Evolutionary conservation across 495 filamentous ascomycete species (phyloP).

Genomic region (Tuber borchii): DNA sequence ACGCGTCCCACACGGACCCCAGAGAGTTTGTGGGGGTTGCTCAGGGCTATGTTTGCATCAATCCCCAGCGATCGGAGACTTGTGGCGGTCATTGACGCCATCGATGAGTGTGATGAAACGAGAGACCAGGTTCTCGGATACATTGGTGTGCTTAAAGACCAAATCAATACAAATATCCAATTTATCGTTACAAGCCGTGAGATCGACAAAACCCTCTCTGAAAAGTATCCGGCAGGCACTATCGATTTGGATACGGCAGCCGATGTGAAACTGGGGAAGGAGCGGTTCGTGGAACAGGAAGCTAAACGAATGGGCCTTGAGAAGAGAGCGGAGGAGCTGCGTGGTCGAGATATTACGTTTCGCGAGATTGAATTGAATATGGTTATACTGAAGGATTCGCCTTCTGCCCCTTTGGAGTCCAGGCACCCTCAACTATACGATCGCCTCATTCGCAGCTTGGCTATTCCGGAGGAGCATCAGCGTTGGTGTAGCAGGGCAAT

Average conservation of each 20-base stretch:
- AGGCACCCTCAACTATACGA: background rate
- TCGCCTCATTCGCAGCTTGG: background rate
- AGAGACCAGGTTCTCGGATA: background rate
- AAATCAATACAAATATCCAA: slow-evolving; percentile 2
- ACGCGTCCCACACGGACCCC: background rate
- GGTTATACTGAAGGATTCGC: background rate
- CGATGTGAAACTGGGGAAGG: background rate
- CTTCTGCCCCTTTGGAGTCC: background rate
- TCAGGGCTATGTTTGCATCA: slow-evolving; percentile 1
- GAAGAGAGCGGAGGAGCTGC: background rate
- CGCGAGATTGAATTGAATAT: background rate
- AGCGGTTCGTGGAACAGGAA: background rate
- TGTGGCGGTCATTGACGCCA: slow-evolving; percentile 3
- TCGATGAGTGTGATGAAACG: slow-evolving; percentile 2
- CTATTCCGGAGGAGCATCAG: background rate
- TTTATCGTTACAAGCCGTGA: slow-evolving; percentile 1
- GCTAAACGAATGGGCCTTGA: background rate
- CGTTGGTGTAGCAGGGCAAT: slow-evolving; percentile 3
- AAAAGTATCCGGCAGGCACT: background rate
- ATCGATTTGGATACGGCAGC: slow-evolving; percentile 1
- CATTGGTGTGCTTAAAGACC: slow-evolving; percentile 6
- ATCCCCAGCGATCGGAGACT: background rate
- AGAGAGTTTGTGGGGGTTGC: background rate
- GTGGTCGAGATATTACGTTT: background rate
- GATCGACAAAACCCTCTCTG: background rate